Base-by-base conservation (phyloP, 2,329 filamentous ascomycete genomes). In the Colletotrichum cuscutae region DNA sequence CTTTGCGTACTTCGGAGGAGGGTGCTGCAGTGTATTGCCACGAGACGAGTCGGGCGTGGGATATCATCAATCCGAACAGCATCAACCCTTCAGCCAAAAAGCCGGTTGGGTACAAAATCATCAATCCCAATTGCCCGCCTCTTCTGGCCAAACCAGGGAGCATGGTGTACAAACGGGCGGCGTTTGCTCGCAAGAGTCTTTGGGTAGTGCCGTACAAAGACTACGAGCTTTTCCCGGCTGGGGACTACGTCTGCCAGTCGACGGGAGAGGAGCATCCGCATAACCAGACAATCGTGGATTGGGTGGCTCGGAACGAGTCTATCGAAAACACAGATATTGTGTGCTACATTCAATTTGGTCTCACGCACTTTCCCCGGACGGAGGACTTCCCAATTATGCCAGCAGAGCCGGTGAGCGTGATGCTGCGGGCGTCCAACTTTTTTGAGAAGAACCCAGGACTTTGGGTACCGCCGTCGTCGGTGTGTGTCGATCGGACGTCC, bases 341-440 rank as follows among this genome's bases (percentile, higher is more conserved):
- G 3, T 82, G 89, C 63, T 91, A 85, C 71, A 79, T 90, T 22
- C 88, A 90, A 76, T 89, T 90, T 37, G 79, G 79, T 22, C 85
- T 90, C 71, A 90, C 89, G 32, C 88, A 90, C 73, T 84, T 89
- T 68, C 86, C 86, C 0, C 79, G 87, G 46, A 84, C 87, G 19
- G 89, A 90, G 78, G 88, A 90, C 76, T 90, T 89, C 80, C 88
- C 88, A 0, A 85, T 90, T 59, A 90, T 90, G 88, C 89, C 89
- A 0, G 86, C 84, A 57, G 89, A 91, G 81, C 86, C 87, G 15
- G 81, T 90, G 69, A 84, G 82, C 65, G 82, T 88, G 13, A 83
- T 82, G 78, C 77, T 88, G 35, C 84, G 85, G 73, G 86, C 86
- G 2, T 85, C 85, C 61, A 86, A 87, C 35, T 88, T 88, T 79